phyloP scores from a whole-genome alignment of 1,139 yeast species.

The Pichia sp. region DNA sequence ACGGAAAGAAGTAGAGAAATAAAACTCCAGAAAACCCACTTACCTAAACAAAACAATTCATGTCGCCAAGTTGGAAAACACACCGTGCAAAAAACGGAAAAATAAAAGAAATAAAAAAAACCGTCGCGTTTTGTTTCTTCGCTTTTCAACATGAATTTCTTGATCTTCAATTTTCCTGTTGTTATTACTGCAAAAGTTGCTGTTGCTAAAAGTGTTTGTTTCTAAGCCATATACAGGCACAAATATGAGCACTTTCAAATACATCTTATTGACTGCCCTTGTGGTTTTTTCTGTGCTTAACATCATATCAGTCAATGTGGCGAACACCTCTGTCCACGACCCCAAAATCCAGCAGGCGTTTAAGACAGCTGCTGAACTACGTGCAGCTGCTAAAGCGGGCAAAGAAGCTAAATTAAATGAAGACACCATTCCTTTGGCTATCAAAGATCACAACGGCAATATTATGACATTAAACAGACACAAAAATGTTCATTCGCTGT shows the following conservation, averaged over 20 bases:
- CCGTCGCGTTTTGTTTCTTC: no score
- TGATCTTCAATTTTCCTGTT: neutral
- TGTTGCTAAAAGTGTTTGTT: neutral
- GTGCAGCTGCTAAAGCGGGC: neutral
- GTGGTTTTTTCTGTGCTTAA: slow-evolving; percentile 10
- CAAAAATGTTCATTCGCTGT: slow-evolving; percentile 25
- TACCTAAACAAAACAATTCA: neutral
- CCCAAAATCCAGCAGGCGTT: slow-evolving; percentile 10
- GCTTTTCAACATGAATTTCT: neutral
- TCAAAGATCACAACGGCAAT: slow-evolving; percentile 10
- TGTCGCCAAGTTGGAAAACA: neutral
- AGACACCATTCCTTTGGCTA: neutral
- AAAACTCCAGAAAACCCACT: neutral
- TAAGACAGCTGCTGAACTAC: slow-evolving; percentile 7
- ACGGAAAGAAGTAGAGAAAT: neutral
- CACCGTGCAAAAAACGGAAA: no score
- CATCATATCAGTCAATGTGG: slow-evolving; percentile 7
- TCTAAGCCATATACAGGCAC: neutral
- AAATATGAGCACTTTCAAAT: neutral
- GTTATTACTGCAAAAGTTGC: neutral
- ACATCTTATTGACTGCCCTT: slow-evolving; percentile 3
- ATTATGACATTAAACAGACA: slow-evolving; percentile 14
- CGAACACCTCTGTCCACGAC: slow-evolving; percentile 8
- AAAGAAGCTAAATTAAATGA: neutral
- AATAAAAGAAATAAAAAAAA: no score